Evolutionary conservation across 768 basidiomycete species (phyloP).

Genomic region (Pisolithus albus): DNA sequence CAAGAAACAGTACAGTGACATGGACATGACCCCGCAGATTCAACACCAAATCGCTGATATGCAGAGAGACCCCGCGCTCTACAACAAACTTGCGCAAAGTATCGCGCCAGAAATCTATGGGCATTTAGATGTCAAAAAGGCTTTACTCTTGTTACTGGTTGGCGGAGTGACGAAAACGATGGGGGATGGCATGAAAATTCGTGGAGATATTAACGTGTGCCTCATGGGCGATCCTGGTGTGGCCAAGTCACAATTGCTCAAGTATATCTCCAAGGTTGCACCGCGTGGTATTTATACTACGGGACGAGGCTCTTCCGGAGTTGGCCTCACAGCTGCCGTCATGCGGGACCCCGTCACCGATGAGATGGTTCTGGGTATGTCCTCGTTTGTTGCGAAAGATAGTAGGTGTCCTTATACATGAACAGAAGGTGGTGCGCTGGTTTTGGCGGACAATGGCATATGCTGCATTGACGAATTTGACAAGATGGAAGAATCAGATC

Average conservation of each 20-base stretch:
- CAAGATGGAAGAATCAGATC: conserved; percentile 98
- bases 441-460: conserved; percentile 97
- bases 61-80: conserved; percentile 69
- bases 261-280: conserved; percentile 98
- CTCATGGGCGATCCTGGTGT: conserved; percentile 99
- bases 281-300: conserved; percentile 98
- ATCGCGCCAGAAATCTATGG: conserved; percentile 99
- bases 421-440: conserved; percentile 97
- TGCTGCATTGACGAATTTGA: conserved; percentile 99
- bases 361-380: conserved; percentile 95
- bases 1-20: conserved; percentile 94
- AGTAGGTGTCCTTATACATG: conserved; percentile 8
- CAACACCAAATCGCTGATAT: conserved; percentile 61
- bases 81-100: conserved; percentile 81
- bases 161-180: conserved; percentile 95
- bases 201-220: conserved; percentile 96
- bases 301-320: conserved; percentile 96
- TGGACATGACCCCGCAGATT: conserved; percentile 88
- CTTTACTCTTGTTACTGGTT: conserved; percentile 82
- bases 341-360: conserved; percentile 99
- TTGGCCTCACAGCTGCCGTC: conserved; percentile 97
- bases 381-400: neutral
- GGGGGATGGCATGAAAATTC: conserved; percentile 97
- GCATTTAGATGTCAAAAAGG: conserved; percentile 96
- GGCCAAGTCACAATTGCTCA: conserved; percentile 93